Percentiles rank a stretch among this genome's conserved stretches.
phyloP scores from a whole-genome alignment of 1,284 basidiomycete species.

The Cerrena zonata region DNA sequence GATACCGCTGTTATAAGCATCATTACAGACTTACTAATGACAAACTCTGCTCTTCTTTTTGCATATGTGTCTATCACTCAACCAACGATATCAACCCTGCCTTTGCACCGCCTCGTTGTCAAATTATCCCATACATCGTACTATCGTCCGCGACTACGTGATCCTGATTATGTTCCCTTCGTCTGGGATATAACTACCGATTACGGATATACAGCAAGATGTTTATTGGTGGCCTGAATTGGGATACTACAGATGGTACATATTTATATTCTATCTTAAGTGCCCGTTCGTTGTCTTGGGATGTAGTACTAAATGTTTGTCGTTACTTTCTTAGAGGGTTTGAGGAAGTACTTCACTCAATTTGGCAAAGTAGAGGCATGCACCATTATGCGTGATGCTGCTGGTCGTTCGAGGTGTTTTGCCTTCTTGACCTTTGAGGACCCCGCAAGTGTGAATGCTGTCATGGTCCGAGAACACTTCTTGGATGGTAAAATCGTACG shows the following conservation, averaged over 20 bases:
- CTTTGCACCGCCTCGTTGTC: constrained; percentile 9
- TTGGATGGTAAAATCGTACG: constrained; percentile 89
- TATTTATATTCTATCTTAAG: constrained; percentile 31
- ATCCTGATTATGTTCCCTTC: constrained; percentile 11
- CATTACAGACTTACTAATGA: constrained; percentile 67
- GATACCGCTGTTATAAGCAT: constrained; percentile 58
- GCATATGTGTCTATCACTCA: constrained; percentile 12
- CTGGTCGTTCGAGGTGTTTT: constrained; percentile 87
- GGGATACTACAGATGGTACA: constrained; percentile 95
- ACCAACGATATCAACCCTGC: not conserved
- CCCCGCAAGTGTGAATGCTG: constrained; percentile 71
- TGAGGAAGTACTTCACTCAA: constrained; percentile 67
- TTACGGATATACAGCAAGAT: constrained; percentile 73
- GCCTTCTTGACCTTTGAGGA: constrained; percentile 93
- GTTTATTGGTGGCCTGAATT: constrained; percentile 96
- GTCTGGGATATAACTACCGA: constrained; percentile 1
- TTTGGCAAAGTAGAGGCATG: constrained; percentile 85
- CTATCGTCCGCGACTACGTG: constrained; percentile 9
- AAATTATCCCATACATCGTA: constrained; percentile 20
- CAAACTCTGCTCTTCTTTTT: constrained; percentile 37
- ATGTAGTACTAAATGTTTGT: constrained; percentile 25
- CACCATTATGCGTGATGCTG: constrained; percentile 91
- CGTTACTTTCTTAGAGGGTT: constrained; percentile 46
- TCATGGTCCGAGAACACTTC: constrained; percentile 79
- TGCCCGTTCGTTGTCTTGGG: constrained; percentile 7